Evolutionary conservation across 805 yeast species (phyloP), one percentile per base, ranked within the genome.

Genomic region (Saccharomycopsis schoenii): DNA sequence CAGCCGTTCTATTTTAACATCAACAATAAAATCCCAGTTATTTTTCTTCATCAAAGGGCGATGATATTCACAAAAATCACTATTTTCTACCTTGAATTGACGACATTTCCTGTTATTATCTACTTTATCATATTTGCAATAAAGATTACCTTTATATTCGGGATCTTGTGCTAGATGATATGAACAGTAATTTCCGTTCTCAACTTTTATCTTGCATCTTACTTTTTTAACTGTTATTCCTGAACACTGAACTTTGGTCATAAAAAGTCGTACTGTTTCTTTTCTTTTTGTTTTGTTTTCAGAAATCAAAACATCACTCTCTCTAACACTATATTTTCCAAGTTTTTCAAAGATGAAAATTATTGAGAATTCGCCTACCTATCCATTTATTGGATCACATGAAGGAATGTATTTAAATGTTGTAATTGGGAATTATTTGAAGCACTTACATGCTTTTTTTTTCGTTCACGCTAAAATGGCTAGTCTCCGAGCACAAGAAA

Each of bases 211-310:
- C 65, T 74, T 76, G 66, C 83, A 79, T 59, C 75, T 68, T 21
- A 62, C 65, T 1, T 80, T 80, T 58, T 74, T 74, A 55, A 60
- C 67, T 1, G 83, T 79, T 4, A 66, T 70, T 3, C 83, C 83
- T 9, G 62, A 66, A 64, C 83, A 79, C 62, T 73, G 78, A 11
- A 21, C 52, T 21, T 39, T 17, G 29, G 52, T 21, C 52, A 47
- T 47, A 24, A 8, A 25, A 10, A 47, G 3, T 42, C 43, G 58
- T 55, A 25, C 42, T 17, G 9, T 19, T 42, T 17, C 17, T 17
- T 21, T 21, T 25, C 25, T 4, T 17, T 43, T 43, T 41, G 21
- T 41, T 14, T 37, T 37, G 41, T 14, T 37, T 37, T 14, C 41
- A 5, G 34, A 29, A 29, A 29, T 4, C 34, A 29, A 29, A 29